Conservation (phyloP, 2,329 filamentous ascomycete species). For the Stachybotrys elegans region DNA sequence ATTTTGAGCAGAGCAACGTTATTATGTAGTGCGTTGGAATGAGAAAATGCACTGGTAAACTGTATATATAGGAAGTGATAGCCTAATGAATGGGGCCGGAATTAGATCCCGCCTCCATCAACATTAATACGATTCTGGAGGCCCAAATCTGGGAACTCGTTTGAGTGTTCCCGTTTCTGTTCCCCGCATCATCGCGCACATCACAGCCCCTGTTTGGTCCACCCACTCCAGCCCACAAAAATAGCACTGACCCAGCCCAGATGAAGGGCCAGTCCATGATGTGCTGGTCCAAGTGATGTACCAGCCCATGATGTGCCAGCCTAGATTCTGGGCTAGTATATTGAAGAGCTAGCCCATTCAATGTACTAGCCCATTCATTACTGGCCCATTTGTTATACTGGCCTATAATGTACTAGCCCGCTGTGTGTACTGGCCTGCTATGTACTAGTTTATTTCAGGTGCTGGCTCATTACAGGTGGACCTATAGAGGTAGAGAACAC, state of each 20-base stretch:
- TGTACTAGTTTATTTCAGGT: too few relatives aligned
- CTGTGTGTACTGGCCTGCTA: too few relatives aligned
- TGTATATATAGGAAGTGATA: not conserved
- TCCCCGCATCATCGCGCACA: not conserved
- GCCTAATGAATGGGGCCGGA: too few relatives aligned
- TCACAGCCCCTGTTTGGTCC: not conserved
- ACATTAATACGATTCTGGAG: not conserved
- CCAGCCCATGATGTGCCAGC: not conserved
- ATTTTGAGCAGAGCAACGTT: not conserved
- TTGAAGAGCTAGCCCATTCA: not conserved
- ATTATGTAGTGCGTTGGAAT: not conserved
- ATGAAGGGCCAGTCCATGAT: not conserved
- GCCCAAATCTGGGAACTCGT: not conserved
- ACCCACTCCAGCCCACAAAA: not conserved
- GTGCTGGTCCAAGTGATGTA: too few relatives aligned
- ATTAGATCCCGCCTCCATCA: too few relatives aligned
- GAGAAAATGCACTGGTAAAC: not conserved
- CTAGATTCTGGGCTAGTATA: not conserved
- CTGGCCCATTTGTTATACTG: too few relatives aligned
- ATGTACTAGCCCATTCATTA: too few relatives aligned
- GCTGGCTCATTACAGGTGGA: too few relatives aligned
- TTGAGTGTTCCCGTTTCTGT: not conserved
- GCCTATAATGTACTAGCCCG: too few relatives aligned
- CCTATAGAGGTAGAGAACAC: too few relatives aligned
- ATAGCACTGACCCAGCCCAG: not conserved